Percentiles rank a stretch among this genome's conserved stretches.
Conservation (phyloP, 345 rosid genomes). For the Sonneratia caseolaris region DNA sequence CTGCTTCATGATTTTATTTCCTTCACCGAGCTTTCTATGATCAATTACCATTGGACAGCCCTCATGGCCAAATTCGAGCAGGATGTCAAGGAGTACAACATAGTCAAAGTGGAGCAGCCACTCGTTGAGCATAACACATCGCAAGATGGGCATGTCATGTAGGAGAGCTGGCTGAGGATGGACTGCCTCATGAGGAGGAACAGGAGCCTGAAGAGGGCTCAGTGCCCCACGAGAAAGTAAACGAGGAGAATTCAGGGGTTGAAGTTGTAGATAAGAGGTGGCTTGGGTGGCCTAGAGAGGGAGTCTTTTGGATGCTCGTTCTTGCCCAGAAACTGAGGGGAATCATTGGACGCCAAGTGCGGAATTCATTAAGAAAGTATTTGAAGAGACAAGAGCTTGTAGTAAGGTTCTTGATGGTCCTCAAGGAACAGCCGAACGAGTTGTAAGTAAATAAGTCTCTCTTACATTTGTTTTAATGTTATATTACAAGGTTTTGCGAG, state of each 20-base stretch:
- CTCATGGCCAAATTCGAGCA: too few species aligned
- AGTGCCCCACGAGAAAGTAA: constrained; percentile 24
- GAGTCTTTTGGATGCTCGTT: constrained; percentile 93
- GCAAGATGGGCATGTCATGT: neutral
- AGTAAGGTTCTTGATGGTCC: constrained; percentile 98
- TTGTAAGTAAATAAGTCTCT: constrained; percentile 48
- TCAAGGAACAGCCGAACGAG: constrained; percentile 99
- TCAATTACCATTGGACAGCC: too few species aligned
- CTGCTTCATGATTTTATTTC: too few species aligned
- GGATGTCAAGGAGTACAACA: constrained; percentile 15
- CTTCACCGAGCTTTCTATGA: too few species aligned
- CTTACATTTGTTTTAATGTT: neutral
- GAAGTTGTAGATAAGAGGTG: constrained; percentile 73
- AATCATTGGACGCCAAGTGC: constrained; percentile 92
- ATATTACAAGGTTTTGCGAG: neutral
- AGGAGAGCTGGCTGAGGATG: neutral
- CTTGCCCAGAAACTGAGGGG: constrained; percentile 98
- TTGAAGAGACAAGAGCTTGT: constrained; percentile 97
- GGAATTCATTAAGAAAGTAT: constrained; percentile 90
- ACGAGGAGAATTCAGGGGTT: constrained; percentile 23
- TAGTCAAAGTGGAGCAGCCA: constrained; percentile 8
- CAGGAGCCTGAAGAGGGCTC: constrained; percentile 21
- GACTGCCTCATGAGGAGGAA: constrained; percentile 15
- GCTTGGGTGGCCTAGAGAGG: constrained; percentile 99
- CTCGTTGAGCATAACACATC: neutral